Conservation (phyloP, 2,329 filamentous ascomycete species). For the Colletotrichum sidae region DNA sequence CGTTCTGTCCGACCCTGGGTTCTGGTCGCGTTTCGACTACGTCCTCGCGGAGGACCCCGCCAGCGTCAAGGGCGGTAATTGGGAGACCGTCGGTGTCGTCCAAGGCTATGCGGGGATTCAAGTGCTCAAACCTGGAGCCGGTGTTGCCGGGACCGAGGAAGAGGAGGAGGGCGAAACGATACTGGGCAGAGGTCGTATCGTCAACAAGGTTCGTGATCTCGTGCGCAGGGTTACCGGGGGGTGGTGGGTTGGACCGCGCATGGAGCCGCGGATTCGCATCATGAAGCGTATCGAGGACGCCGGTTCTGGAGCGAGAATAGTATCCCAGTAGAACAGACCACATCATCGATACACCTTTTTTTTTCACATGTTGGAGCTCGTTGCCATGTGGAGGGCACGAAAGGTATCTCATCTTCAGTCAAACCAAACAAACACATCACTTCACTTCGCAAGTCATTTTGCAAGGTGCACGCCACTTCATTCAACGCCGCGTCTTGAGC, state of each 20-base stretch:
- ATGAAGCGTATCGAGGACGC: constrained; percentile 50
- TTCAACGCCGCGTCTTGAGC: constrained; percentile 19
- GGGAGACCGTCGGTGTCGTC: constrained; percentile 68
- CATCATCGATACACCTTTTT: too few relatives aligned
- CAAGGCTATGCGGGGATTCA: constrained; percentile 70
- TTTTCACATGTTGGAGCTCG: too few relatives aligned
- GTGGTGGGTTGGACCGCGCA: constrained; percentile 74
- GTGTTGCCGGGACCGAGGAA: constrained; percentile 17
- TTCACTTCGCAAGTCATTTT: too few relatives aligned
- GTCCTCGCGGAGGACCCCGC: constrained; percentile 66
- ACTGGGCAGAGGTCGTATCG: constrained; percentile 58
- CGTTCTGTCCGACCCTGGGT: constrained; percentile 58
- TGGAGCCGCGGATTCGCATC: constrained; percentile 67
- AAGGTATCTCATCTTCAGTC: neutral
- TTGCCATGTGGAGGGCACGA: too few relatives aligned
- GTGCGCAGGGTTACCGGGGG: constrained; percentile 65
- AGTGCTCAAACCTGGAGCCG: constrained; percentile 61
- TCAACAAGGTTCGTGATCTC: constrained; percentile 52
- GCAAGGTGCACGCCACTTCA: neutral
- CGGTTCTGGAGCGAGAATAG: constrained; percentile 25
- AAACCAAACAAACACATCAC: too few relatives aligned
- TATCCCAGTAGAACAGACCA: constrained; percentile 10
- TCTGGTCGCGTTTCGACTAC: constrained; percentile 76
- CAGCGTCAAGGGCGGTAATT: constrained; percentile 60
- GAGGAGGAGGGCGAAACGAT: constrained; percentile 43